Evolutionary conservation across 2,329 filamentous ascomycete genomes (phyloP).

Genomic region (Leptosphaerulina australis): DNA sequence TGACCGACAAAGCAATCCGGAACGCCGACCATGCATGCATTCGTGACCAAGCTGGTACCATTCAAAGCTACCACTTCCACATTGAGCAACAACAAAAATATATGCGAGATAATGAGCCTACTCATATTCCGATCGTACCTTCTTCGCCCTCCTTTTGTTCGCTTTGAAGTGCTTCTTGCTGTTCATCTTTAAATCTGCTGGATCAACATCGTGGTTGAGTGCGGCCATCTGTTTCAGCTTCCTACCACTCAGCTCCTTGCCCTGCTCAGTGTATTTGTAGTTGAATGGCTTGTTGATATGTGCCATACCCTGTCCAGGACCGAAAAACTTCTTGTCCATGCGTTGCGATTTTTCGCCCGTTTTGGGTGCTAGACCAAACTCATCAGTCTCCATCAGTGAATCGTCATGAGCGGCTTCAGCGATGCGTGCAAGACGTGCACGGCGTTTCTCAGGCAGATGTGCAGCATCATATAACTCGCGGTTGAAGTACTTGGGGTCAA

Average conservation of each 20-base stretch:
- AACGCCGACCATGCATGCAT: conserved; percentile 18
- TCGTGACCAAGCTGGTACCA: background rate
- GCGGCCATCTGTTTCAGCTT: conserved; percentile 83
- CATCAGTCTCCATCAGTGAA: conserved; percentile 51
- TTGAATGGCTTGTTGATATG: conserved; percentile 83
- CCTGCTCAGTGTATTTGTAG: conserved; percentile 86
- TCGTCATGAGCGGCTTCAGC: conserved; percentile 43
- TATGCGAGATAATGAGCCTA: background rate
- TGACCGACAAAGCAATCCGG: conserved; percentile 1
- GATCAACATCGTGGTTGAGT: conserved; percentile 82
- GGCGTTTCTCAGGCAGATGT: conserved; percentile 82
- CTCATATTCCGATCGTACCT: conserved; percentile 53
- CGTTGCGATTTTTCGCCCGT: conserved; percentile 75
- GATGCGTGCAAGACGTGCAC: conserved; percentile 65
- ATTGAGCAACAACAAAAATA: background rate
- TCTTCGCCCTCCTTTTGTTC: conserved; percentile 67
- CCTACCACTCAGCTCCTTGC: conserved; percentile 79
- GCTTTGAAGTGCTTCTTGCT: conserved; percentile 96
- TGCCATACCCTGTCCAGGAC: conserved; percentile 63
- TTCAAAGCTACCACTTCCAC: background rate
- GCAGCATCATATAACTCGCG: conserved; percentile 81
- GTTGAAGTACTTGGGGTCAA: conserved; percentile 82
- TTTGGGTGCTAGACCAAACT: conserved; percentile 34
- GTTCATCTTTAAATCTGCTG: conserved; percentile 71
- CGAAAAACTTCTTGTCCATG: conserved; percentile 92